A percentile compares a stretch with the other conserved stretches of the same genome.
Conservation (phyloP, 2,329 filamentous ascomycete genomes). For the Trichoderma sp. region DNA sequence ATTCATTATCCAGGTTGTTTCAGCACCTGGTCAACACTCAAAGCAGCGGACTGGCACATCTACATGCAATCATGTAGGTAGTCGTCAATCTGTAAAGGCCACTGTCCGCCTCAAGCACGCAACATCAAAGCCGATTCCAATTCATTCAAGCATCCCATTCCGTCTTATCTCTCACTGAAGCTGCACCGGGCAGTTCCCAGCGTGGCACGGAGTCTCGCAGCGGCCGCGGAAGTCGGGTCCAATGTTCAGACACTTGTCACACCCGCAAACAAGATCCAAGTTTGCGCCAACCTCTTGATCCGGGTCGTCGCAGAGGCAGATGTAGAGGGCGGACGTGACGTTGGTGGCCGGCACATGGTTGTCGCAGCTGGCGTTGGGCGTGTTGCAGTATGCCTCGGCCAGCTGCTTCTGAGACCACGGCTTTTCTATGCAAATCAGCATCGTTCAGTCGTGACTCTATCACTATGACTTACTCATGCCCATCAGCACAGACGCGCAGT, state of each 20-base stretch:
- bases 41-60: neutral
- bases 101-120: neutral
- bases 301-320: slow-evolving; percentile 37
- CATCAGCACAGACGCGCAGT: slow-evolving; percentile 39
- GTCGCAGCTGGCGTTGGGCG: slow-evolving; percentile 35
- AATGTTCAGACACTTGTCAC: slow-evolving; percentile 39
- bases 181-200: slow-evolving; percentile 22
- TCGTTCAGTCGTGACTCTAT: neutral
- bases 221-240: slow-evolving; percentile 40
- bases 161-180: neutral
- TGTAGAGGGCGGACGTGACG: slow-evolving; percentile 35
- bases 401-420: slow-evolving; percentile 36
- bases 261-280: slow-evolving; percentile 40
- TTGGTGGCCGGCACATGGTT: slow-evolving; percentile 31
- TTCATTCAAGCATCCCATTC: neutral
- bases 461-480: slow-evolving; percentile 32
- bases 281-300: slow-evolving; percentile 34
- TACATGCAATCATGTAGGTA: neutral
- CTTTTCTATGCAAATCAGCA: slow-evolving; percentile 26
- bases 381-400: slow-evolving; percentile 37
- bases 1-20: neutral
- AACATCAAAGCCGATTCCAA: neutral
- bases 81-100: neutral
- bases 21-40: neutral
- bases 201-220: slow-evolving; percentile 37